phyloP scores from a whole-genome alignment of 2,329 filamentous ascomycete genomes.

The Ceratocystis variospora region DNA sequence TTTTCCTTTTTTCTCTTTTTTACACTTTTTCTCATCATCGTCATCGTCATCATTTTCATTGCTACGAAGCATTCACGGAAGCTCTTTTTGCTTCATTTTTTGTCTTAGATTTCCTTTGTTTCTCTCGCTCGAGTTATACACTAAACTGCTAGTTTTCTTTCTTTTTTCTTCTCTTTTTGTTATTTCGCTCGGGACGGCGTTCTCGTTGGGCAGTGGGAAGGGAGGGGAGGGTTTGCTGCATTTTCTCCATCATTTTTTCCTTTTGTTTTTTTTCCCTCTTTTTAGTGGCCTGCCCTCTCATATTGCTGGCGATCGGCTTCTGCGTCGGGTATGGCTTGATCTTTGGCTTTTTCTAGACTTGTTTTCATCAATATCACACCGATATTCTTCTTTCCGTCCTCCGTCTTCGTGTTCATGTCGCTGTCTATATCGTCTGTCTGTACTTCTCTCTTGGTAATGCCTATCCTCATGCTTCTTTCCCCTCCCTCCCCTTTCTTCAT shows the following conservation, averaged over 20 bases:
- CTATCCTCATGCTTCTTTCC: background rate
- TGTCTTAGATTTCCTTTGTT: slow-evolving; percentile 7
- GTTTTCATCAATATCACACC: slow-evolving; percentile 3
- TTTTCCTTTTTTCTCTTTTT: background rate
- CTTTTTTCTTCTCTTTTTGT: background rate
- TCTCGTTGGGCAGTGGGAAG: slow-evolving; percentile 1
- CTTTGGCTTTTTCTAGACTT: slow-evolving; percentile 3
- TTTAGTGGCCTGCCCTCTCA: background rate
- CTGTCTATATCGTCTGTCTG: background rate
- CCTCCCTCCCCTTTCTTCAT: background rate
- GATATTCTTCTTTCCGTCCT: background rate
- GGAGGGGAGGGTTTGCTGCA: slow-evolving; percentile 1
- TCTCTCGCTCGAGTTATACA: background rate
- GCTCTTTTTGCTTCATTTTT: background rate
- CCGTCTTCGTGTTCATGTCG: background rate
- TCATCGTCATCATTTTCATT: background rate
- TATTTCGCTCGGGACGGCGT: slow-evolving; percentile 4
- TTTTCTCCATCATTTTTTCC: background rate
- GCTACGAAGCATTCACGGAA: background rate
- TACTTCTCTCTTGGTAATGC: background rate
- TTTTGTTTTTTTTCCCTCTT: slow-evolving; percentile 1
- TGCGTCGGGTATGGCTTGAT: slow-evolving; percentile 1
- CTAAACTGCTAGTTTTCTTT: background rate
- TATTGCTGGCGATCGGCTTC: slow-evolving; percentile 5
- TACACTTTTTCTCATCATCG: background rate